These are phyloP conservation scores for Ophioceras dolichostomum DNA, from an alignment of 2,329 filamentous ascomycete species.

Conservation along the genomic window DNA sequence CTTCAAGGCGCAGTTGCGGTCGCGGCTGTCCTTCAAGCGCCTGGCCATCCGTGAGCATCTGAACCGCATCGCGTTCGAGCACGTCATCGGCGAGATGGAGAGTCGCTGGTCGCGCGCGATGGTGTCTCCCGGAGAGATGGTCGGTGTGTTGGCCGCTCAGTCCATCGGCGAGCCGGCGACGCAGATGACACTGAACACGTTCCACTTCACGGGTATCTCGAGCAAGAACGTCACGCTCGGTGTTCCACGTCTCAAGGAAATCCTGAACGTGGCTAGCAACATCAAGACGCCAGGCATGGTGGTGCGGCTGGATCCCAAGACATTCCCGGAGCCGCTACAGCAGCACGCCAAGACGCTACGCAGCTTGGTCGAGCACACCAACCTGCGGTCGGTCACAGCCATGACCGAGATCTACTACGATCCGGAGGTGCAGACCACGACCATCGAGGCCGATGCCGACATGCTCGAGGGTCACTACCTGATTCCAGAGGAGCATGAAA, in stretches of 20 bases:
- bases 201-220: conserved; percentile 99
- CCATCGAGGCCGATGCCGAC: conserved; percentile 76
- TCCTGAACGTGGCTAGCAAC: conserved; percentile 93
- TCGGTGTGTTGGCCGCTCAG: conserved; percentile 92
- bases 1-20: conserved; percentile 85
- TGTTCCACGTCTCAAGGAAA: conserved; percentile 98
- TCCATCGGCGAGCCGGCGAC: conserved; percentile 98
- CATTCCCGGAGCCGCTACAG: conserved; percentile 43
- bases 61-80: conserved; percentile 84
- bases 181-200: conserved; percentile 98
- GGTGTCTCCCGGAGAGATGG: conserved; percentile 94
- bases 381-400: conserved; percentile 78
- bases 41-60: conserved; percentile 76
- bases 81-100: conserved; percentile 83
- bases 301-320: conserved; percentile 61
- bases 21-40: conserved; percentile 83
- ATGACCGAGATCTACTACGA: conserved; percentile 97
- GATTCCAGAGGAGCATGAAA: conserved; percentile 65
- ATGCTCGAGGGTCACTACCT: conserved; percentile 97
- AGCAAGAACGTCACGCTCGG: conserved; percentile 87
- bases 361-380: conserved; percentile 88
- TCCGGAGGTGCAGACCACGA: conserved; percentile 74
- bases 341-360: conserved; percentile 76
- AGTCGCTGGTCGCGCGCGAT: conserved; percentile 75
- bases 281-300: conserved; percentile 99